Conservation (phyloP, 345 rosid species). For the Geranium rotundifolium region DNA sequence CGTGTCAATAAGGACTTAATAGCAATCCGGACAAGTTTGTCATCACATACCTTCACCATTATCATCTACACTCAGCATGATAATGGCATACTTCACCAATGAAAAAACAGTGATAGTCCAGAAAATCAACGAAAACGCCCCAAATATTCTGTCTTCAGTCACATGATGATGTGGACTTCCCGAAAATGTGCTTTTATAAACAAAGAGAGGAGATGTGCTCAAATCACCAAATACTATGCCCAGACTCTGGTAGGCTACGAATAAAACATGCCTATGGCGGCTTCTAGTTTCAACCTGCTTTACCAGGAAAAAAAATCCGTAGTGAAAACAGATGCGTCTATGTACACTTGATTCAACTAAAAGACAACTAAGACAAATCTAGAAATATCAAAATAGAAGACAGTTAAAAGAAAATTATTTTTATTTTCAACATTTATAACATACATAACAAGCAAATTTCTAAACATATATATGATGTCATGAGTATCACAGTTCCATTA, state of each 20-base stretch:
- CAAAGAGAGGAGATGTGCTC: conserved; percentile 81
- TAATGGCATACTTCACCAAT: conserved; percentile 55
- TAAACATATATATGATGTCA: too few relatives aligned
- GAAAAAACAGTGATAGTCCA: conserved; percentile 80
- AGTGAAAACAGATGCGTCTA: background rate
- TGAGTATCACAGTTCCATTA: conserved; percentile 22
- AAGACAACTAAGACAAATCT: background rate
- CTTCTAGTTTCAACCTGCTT: conserved; percentile 50
- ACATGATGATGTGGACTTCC: conserved; percentile 48
- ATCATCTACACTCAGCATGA: conserved; percentile 57
- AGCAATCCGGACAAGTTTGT: background rate
- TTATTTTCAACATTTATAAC: too few relatives aligned
- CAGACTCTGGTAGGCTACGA: conserved; percentile 78
- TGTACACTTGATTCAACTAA: background rate
- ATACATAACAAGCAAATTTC: too few relatives aligned
- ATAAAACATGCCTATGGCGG: conserved; percentile 37
- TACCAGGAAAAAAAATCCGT: conserved; percentile 11
- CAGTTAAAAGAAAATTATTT: too few relatives aligned
- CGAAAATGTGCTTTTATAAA: conserved; percentile 65
- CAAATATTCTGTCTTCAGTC: conserved; percentile 58
- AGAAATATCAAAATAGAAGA: too few relatives aligned
- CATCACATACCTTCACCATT: conserved; percentile 72
- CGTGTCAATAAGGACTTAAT: background rate
- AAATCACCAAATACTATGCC: conserved; percentile 69
- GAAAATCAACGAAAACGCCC: conserved; percentile 73